Conservation (phyloP, 177 flowering plant species). For the Vitis hybrid region DNA sequence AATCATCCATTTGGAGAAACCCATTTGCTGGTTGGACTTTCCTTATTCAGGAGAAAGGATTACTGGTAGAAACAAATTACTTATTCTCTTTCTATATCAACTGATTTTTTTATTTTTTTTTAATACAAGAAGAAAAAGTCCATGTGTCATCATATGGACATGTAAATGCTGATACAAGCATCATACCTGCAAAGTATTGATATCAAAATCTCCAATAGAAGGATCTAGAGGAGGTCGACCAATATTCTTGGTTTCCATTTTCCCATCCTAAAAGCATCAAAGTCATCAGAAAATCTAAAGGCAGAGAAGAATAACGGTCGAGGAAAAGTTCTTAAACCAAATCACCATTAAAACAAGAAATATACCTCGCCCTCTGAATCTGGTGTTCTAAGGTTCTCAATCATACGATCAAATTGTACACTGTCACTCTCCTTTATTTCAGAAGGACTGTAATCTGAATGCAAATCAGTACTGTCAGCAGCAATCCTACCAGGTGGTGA, state of each 20-base stretch:
- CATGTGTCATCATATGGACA: background rate
- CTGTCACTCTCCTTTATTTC: slow-evolving; percentile 40
- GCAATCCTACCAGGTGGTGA: slow-evolving; percentile 31
- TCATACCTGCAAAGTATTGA: slow-evolving; percentile 79
- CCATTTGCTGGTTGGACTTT: too few species aligned
- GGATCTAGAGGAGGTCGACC: slow-evolving; percentile 58
- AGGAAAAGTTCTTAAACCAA: background rate
- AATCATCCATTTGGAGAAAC: too few species aligned
- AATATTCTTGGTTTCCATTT: slow-evolving; percentile 26
- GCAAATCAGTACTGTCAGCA: slow-evolving; percentile 22
- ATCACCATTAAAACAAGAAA: background rate
- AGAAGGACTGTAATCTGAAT: slow-evolving; percentile 36
- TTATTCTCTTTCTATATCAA: too few species aligned
- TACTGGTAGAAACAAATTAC: too few species aligned
- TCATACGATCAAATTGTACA: slow-evolving; percentile 47
- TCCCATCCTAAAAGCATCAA: slow-evolving; percentile 58
- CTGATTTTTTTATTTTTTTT: too few species aligned
- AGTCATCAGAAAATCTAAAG: slow-evolving; percentile 3
- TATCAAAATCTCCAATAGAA: slow-evolving; percentile 59
- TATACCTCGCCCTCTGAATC: slow-evolving; percentile 76
- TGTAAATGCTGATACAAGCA: background rate
- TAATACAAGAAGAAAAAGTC: too few species aligned
- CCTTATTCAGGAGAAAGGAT: too few species aligned
- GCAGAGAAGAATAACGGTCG: background rate
- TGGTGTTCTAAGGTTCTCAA: slow-evolving; percentile 35